Evolutionary conservation across 495 filamentous ascomycete species (phyloP), one percentile per base, ranked within the genome.

Genomic region (Margaritispora aquatica): DNA sequence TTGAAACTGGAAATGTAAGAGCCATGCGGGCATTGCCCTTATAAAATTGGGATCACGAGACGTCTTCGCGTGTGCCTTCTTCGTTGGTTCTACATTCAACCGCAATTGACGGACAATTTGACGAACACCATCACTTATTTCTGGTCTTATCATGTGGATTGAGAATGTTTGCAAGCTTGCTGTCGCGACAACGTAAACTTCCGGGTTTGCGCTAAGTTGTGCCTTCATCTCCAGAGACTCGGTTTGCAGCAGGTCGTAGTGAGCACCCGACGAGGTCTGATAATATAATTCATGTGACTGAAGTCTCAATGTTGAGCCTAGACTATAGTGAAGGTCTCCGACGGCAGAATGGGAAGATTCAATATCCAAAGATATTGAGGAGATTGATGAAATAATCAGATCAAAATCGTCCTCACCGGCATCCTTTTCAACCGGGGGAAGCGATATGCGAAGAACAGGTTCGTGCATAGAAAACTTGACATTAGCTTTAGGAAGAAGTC

Each of bases 381-480:
- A 97, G 36, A 96, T 87, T 27, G 91, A 90, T 7, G 88, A 94
- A 24, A 99, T 96, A 23, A 99, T 86, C 11, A 99, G 80, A 66
- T 97, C 96, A 61, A 91, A 96, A 61, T 96, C 90, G 48, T 84
- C 82, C 11, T 83, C 76, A 58, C 89, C 85, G 54, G 84, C 78
- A 0, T 86, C 82, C 58, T 75, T 76, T 50, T 80, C 68, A 9
- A 82, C 78, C 2, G 80, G 79, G 8, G 92, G 93, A 26, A 99
- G 79, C 1, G 91, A 79, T 64, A 97, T 90, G 63, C 94, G 85
- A 63, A 96, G 66, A 15, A 97, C 95, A 0, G 94, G 94, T 69
- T 99, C 95, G 64, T 97, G 93, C 66, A 99, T 85, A 2, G 93
- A 96, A 41, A 97, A 83, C 66, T 97, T 97, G 69, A 97, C 88